These are phyloP conservation scores for Penicillium sp. DNA, from an alignment of 2,329 filamentous ascomycete species.

Conservation along the genomic window DNA sequence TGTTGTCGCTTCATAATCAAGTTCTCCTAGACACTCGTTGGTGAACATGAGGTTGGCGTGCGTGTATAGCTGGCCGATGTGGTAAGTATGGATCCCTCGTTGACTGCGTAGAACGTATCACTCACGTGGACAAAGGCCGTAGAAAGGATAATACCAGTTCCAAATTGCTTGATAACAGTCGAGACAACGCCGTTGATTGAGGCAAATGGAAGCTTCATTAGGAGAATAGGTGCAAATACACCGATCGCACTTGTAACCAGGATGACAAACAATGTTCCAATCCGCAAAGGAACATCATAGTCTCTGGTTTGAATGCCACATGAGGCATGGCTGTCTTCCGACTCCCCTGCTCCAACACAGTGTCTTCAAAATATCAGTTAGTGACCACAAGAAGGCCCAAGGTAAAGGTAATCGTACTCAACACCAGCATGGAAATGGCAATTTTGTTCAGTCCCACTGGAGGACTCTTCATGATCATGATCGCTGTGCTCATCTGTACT, in stretches of 20 bases:
- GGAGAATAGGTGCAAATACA: slow-evolving; percentile 68
- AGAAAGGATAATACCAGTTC: slow-evolving; percentile 43
- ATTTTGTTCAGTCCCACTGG: slow-evolving; percentile 42
- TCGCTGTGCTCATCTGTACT: slow-evolving; percentile 1
- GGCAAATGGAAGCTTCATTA: slow-evolving; percentile 59
- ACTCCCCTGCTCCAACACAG: slow-evolving; percentile 56
- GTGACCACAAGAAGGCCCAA: background rate
- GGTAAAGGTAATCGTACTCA: slow-evolving; percentile 56
- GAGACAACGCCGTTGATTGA: slow-evolving; percentile 55
- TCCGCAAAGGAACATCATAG: slow-evolving; percentile 69
- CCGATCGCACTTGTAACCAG: slow-evolving; percentile 68
- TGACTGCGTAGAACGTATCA: background rate
- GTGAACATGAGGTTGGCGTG: slow-evolving; percentile 73
- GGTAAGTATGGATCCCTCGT: background rate
- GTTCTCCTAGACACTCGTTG: slow-evolving; percentile 67
- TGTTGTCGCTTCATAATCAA: slow-evolving; percentile 69
- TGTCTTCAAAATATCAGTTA: slow-evolving; percentile 38
- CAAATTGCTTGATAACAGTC: slow-evolving; percentile 65
- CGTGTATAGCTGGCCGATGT: slow-evolving; percentile 62
- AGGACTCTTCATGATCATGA: slow-evolving; percentile 27
- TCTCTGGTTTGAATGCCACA: slow-evolving; percentile 56
- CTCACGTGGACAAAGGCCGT: slow-evolving; percentile 45
- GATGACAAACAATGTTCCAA: slow-evolving; percentile 73
- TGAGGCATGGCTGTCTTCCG: slow-evolving; percentile 36
- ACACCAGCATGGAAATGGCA: slow-evolving; percentile 78